phyloP scores from a whole-genome alignment of 2,329 filamentous ascomycete species.

The Chaetomiaceae sp. region DNA sequence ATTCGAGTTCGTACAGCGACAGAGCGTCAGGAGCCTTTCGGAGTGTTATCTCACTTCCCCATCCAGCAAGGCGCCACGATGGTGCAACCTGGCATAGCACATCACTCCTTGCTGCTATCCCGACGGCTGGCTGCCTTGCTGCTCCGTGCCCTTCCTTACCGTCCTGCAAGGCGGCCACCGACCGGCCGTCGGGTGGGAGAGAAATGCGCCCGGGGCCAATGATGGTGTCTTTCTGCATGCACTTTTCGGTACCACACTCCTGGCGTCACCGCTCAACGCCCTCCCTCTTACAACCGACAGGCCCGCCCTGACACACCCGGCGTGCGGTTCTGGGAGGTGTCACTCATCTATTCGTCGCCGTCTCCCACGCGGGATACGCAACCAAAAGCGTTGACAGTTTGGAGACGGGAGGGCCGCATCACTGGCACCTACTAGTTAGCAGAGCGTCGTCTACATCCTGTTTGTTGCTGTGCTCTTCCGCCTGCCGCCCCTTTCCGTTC shows the following conservation, averaged over 20 bases:
- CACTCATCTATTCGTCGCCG: no score
- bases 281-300: no score
- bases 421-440: no score
- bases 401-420: no score
- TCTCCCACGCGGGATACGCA: no score
- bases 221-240: not conserved
- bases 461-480: not conserved
- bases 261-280: constrained; percentile 3
- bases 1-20: not conserved
- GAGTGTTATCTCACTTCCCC: no score
- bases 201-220: not conserved
- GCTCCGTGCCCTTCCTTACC: not conserved
- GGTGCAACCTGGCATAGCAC: not conserved
- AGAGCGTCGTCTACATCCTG: no score
- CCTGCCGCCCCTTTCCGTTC: not conserved
- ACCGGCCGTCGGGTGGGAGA: not conserved
- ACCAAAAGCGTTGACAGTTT: no score
- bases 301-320: not conserved
- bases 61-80: no score
- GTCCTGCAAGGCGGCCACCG: not conserved
- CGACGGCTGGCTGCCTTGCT: constrained; percentile 4
- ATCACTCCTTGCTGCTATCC: not conserved
- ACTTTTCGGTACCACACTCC: not conserved
- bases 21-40: not conserved
- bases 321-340: no score